Base-by-base conservation (phyloP, 2,329 filamentous ascomycete species). In the Pseudocercospora fijiensis region DNA sequence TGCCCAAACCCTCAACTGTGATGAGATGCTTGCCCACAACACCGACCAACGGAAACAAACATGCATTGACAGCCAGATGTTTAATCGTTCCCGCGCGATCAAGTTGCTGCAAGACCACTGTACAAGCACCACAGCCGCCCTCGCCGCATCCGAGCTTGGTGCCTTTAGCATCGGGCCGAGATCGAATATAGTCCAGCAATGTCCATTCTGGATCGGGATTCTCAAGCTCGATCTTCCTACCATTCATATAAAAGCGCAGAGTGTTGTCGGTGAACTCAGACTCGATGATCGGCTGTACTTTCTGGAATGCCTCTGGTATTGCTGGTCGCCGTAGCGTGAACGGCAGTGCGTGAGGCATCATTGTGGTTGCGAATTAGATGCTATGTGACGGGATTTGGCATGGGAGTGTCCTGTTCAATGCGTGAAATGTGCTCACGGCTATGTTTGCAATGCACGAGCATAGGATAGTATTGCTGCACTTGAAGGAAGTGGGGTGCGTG, bases 1-100 rank as follows among this genome's bases (percentile, higher is more conserved):
- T 91, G 9, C 95, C 95, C 72, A 99, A 96, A 6, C 95, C 95
- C 78, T 99, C 95, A 45, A 99, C 89, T 3, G 95, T 99, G 75
- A 99, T 93, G 73, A 98, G 92, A 84, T 99, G 95, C 77, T 99
- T 99, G 49, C 95, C 95, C 76, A 98, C 95, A 51, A 98, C 86
- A 72, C 92, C 96, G 69, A 92, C 90, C 53, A 99, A 84, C 6
- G 95, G 95, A 11, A 95, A 94, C 58, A 99, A 83, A 76, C 95
- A 99, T 47, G 95, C 95, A 76, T 99, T 99, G 64, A 98, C 92
- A 60, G 91, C 96, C 63, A 95, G 94, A 82, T 99, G 94, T 75
- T 98, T 98, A 70, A 98, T 91, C 75, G 90, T 86, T 41, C 16
- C 37, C 37, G 37, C 37, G 1, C 37, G 37, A 41, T 41, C 37